phyloP scores from a whole-genome alignment of 257 asterid species.

The Lavandula angustifolia region DNA sequence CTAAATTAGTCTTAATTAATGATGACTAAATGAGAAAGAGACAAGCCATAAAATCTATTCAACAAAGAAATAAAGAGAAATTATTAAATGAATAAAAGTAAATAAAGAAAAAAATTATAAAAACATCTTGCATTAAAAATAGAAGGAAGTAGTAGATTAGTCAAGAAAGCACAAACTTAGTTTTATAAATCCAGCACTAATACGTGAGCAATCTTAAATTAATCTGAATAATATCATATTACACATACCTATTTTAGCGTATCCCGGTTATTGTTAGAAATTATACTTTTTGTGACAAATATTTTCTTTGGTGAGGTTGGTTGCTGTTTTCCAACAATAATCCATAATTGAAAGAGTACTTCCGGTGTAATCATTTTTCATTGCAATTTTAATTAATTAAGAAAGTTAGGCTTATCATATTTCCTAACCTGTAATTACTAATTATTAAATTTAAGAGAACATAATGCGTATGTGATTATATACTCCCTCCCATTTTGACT shows the following conservation, averaged over 20 bases:
- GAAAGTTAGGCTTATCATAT: background rate
- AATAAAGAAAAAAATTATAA: no score
- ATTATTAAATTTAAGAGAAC: background rate
- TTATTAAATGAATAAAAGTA: no score
- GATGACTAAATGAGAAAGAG: no score
- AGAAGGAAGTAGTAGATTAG: no score
- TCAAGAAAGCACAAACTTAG: background rate
- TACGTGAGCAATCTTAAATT: background rate
- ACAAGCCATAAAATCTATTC: no score
- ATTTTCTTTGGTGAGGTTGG: slow-evolving; percentile 6
- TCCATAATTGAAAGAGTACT: background rate
- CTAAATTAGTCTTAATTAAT: no score
- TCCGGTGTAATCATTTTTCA: slow-evolving; percentile 12
- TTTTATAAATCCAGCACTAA: background rate
- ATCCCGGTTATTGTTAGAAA: background rate
- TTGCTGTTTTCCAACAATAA: slow-evolving; percentile 1
- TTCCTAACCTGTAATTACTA: background rate
- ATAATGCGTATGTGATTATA: no score
- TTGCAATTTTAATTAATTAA: background rate
- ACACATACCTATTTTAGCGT: background rate
- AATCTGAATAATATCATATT: background rate
- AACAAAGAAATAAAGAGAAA: no score
- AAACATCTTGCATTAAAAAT: no score
- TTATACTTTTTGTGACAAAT: background rate
- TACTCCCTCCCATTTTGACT: no score